Evolutionary conservation across 139 green algal species (phyloP).

Genomic region (Astrephomene gubernaculifera): DNA sequence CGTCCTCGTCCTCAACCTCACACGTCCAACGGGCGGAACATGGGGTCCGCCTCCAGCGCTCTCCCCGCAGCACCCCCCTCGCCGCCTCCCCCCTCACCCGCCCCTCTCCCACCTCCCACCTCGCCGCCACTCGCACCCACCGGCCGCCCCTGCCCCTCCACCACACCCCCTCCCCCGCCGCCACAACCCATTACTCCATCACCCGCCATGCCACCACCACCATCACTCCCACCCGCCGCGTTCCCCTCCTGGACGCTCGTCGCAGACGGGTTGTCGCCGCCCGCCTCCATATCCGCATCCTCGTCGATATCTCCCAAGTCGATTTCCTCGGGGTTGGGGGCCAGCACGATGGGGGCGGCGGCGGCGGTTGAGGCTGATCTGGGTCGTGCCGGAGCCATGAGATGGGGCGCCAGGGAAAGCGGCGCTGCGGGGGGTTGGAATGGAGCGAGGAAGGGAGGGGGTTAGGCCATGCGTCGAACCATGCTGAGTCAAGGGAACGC

Average conservation of each 20-base stretch:
- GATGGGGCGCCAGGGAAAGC: background rate
- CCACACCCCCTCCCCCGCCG: slow-evolving; percentile 36
- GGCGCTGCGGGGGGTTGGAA: background rate
- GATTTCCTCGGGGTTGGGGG: slow-evolving; percentile 81
- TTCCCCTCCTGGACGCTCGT: background rate
- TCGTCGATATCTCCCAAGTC: slow-evolving; percentile 61
- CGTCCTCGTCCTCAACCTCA: background rate
- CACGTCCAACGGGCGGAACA: slow-evolving; percentile 29
- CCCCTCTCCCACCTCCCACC: no score
- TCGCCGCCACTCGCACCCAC: no score
- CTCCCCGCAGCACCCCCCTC: no score
- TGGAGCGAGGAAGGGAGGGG: no score
- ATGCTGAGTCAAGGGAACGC: no score
- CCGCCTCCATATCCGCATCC: slow-evolving; percentile 24
- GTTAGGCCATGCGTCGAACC: no score
- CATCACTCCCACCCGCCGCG: background rate
- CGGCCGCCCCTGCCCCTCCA: background rate
- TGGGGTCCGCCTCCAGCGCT: slow-evolving; percentile 51
- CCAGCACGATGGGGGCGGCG: background rate
- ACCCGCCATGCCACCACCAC: background rate
- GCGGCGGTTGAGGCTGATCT: background rate
- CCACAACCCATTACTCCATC: slow-evolving; percentile 34
- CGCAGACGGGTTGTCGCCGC: background rate
- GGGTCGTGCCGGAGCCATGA: background rate
- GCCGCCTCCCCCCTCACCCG: no score